A percentile compares a stretch with the other conserved stretches of the same genome.
These are phyloP conservation scores for Clitopilus hobsonii DNA, from an alignment of 768 basidiomycete genomes.

Conservation along the genomic window DNA sequence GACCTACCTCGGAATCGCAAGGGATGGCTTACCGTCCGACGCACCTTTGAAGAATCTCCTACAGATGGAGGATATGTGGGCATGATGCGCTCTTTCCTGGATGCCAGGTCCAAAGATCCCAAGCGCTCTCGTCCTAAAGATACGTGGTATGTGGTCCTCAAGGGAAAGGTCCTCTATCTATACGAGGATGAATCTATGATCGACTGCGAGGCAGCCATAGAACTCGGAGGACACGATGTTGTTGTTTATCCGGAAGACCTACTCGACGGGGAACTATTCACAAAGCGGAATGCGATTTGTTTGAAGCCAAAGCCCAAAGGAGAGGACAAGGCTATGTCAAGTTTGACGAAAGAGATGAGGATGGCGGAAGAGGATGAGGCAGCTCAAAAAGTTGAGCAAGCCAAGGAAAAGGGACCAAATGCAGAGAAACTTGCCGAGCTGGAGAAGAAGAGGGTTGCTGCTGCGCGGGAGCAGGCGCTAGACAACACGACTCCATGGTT, in stretches of 20 bases:
- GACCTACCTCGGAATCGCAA: conserved; percentile 65
- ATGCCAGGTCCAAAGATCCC: conserved; percentile 80
- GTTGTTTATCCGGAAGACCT: conserved; percentile 70
- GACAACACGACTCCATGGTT: conserved; percentile 76
- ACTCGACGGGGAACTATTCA: conserved; percentile 85
- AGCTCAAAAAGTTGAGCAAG: conserved; percentile 22
- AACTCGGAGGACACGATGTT: conserved; percentile 76
- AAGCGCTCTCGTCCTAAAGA: conserved; percentile 84
- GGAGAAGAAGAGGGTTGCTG: conserved; percentile 36
- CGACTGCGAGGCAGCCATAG: conserved; percentile 89
- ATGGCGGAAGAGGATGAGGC: conserved; percentile 28
- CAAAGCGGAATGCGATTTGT: conserved; percentile 86
- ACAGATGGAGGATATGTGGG: conserved; percentile 70
- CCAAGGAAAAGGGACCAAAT: conserved; percentile 23
- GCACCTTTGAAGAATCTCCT: conserved; percentile 66
- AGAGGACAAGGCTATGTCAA: conserved; percentile 36
- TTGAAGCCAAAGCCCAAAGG: conserved; percentile 46
- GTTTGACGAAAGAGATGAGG: conserved; percentile 50
- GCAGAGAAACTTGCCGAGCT: conserved; percentile 25
- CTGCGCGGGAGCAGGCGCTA: conserved; percentile 45
- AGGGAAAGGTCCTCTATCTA: conserved; percentile 86
- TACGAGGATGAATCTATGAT: conserved; percentile 91
- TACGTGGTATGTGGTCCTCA: conserved; percentile 89
- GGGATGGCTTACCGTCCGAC: conserved; percentile 81
- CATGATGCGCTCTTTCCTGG: conserved; percentile 76